Conservation (phyloP, 768 basidiomycete genomes). For the Mycena vulgaris region DNA sequence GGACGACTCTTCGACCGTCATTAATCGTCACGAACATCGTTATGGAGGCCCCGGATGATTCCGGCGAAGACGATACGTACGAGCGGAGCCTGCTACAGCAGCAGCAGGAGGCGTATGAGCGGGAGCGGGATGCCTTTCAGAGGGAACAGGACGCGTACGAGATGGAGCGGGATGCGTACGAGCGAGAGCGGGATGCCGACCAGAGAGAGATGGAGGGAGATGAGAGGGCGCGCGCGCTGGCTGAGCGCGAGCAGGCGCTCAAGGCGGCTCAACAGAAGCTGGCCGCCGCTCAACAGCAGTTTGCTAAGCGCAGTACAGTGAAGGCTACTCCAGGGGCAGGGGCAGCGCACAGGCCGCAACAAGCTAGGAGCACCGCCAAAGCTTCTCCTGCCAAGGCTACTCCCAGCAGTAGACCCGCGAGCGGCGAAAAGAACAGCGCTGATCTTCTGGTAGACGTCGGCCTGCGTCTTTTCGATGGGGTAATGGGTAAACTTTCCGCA, state of each 20-base stretch:
- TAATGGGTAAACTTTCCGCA: neutral
- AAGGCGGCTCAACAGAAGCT: neutral
- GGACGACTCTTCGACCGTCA: neutral
- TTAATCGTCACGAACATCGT: slow-evolving; percentile 3
- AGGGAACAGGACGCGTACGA: neutral
- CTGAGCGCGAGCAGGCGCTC: slow-evolving; percentile 11
- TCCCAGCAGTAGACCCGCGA: neutral
- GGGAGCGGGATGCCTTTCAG: slow-evolving; percentile 1
- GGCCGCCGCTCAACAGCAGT: slow-evolving; percentile 1
- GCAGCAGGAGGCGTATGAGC: neutral
- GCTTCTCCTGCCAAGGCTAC: neutral
- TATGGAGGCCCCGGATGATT: neutral
- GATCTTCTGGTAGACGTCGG: neutral
- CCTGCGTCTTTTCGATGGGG: neutral
- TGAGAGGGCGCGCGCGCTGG: neutral
- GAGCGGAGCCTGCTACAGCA: neutral
- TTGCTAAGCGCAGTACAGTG: neutral
- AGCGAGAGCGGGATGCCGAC: neutral
- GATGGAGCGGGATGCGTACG: slow-evolving; percentile 7
- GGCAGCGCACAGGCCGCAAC: neutral
- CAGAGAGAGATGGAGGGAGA: neutral
- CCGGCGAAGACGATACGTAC: neutral
- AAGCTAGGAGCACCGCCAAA: neutral
- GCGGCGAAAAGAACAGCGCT: neutral
- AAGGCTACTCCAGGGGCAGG: neutral